Conservation (phyloP, 306 rosid species). For the apple (Malus domestica) region DNA sequence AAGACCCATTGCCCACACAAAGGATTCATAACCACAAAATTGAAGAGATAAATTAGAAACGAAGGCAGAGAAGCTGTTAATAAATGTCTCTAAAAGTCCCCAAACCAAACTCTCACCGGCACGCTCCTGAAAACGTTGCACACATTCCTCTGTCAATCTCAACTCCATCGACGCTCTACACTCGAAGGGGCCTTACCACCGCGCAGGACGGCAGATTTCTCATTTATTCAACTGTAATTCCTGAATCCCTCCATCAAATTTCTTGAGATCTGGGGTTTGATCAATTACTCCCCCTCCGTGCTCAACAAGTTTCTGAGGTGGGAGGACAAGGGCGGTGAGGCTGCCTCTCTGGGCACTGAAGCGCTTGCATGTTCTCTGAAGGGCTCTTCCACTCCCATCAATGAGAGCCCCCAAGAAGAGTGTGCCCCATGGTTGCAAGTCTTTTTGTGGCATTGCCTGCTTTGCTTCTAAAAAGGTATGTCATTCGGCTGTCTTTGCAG, state of each 20-base stretch:
- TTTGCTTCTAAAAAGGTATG: slow-evolving; percentile 84
- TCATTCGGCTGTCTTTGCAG: not conserved
- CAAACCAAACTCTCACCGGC: too few relatives aligned
- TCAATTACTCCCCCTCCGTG: slow-evolving; percentile 59
- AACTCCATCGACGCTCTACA: too few relatives aligned
- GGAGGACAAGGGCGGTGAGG: slow-evolving; percentile 64
- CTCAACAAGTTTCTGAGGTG: slow-evolving; percentile 59
- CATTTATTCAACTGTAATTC: too few relatives aligned
- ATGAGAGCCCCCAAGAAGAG: slow-evolving; percentile 53
- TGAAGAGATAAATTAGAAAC: too few relatives aligned
- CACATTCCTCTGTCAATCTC: too few relatives aligned
- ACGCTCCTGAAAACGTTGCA: too few relatives aligned
- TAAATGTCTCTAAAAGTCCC: too few relatives aligned
- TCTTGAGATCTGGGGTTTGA: slow-evolving; percentile 74
- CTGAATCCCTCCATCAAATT: not conserved
- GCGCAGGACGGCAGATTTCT: too few relatives aligned
- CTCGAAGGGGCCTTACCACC: too few relatives aligned
- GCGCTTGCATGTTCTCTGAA: not conserved
- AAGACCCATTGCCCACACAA: too few relatives aligned
- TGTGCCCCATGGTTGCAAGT: slow-evolving; percentile 78
- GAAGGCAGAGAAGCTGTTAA: too few relatives aligned
- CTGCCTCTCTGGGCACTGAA: slow-evolving; percentile 9
- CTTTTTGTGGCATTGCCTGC: slow-evolving; percentile 69
- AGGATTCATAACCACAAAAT: too few relatives aligned
- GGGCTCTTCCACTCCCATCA: slow-evolving; percentile 21